Conservation (phyloP, 371 early-diverging fungal species). For the Rhizopus stolonifer region DNA sequence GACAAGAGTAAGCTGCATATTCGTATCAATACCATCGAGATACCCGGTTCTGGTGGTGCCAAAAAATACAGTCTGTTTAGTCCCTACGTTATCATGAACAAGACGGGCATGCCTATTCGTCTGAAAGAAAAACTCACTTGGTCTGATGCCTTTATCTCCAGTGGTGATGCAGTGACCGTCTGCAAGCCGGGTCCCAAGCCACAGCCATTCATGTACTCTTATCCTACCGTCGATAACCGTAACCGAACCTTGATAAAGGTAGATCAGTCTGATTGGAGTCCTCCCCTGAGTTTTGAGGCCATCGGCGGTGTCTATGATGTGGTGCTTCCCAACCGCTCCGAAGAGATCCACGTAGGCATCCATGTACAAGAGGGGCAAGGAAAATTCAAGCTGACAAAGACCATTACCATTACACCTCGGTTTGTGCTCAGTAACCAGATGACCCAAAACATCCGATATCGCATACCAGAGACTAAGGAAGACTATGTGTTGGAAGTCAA, state of each 20-base stretch:
- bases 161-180: slow-evolving; percentile 57
- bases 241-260: slow-evolving; percentile 83
- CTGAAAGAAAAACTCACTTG: slow-evolving; percentile 82
- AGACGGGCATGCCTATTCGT: slow-evolving; percentile 79
- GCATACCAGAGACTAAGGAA: slow-evolving; percentile 66
- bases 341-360: slow-evolving; percentile 82
- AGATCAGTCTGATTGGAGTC: slow-evolving; percentile 86
- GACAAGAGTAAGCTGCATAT: slow-evolving; percentile 70
- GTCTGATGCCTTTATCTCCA: slow-evolving; percentile 69
- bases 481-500: slow-evolving; percentile 54
- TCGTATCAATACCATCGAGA: slow-evolving; percentile 53
- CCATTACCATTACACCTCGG: slow-evolving; percentile 90
- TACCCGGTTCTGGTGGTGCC: slow-evolving; percentile 69
- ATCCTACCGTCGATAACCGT: slow-evolving; percentile 77
- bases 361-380: slow-evolving; percentile 78
- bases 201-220: slow-evolving; percentile 93
- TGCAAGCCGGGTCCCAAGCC: slow-evolving; percentile 42
- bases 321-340: slow-evolving; percentile 57
- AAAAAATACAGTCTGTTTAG: slow-evolving; percentile 65
- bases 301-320: slow-evolving; percentile 87
- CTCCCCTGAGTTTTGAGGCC: slow-evolving; percentile 93
- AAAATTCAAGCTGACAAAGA: slow-evolving; percentile 74
- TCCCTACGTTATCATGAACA: slow-evolving; percentile 89
- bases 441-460: slow-evolving; percentile 69
- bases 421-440: slow-evolving; percentile 87